Percentiles rank a stretch among this genome's conserved stretches.
phyloP scores from a whole-genome alignment of 768 basidiomycete genomes.

The Suillus fuscotomentosus region DNA sequence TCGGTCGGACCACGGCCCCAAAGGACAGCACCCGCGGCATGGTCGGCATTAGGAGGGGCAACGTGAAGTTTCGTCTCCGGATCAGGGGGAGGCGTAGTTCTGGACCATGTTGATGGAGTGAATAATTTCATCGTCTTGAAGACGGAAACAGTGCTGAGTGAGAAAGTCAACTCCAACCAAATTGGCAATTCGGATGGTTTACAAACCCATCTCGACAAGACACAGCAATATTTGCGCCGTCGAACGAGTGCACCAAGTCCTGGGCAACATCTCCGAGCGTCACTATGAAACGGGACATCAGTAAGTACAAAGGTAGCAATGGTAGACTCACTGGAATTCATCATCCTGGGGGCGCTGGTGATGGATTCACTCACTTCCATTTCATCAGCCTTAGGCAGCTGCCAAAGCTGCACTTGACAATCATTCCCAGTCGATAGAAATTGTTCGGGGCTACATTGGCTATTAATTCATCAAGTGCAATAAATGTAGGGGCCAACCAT shows the following conservation, averaged over 20 bases:
- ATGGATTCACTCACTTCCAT: constrained; percentile 4
- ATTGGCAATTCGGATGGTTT: not conserved
- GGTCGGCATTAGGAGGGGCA: constrained; percentile 18
- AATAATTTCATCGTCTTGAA: constrained; percentile 20
- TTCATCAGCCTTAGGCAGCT: constrained; percentile 24
- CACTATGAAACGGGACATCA: constrained; percentile 15
- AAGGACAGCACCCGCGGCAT: constrained; percentile 43
- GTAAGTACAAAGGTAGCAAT: constrained; percentile 2
- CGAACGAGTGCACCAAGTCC: constrained; percentile 46
- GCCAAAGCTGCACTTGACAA: constrained; percentile 42
- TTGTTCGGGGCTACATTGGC: constrained; percentile 29
- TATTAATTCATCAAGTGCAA: constrained; percentile 10
- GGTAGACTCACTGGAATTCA: constrained; percentile 17
- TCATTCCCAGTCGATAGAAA: constrained; percentile 53
- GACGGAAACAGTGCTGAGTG: constrained; percentile 21
- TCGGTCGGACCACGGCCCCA: constrained; percentile 50
- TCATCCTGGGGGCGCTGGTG: constrained; percentile 6
- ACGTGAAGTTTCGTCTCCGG: constrained; percentile 11
- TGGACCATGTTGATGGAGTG: constrained; percentile 17
- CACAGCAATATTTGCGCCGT: constrained; percentile 37
- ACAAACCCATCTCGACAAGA: constrained; percentile 29
- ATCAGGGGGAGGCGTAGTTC: constrained; percentile 11
- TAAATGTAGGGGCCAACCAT: constrained; percentile 14
- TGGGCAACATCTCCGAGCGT: constrained; percentile 33
- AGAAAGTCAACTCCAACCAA: not conserved